Evolutionary conservation across 805 yeast species (phyloP).

Genomic region (Saccharomycopsis sp.): DNA sequence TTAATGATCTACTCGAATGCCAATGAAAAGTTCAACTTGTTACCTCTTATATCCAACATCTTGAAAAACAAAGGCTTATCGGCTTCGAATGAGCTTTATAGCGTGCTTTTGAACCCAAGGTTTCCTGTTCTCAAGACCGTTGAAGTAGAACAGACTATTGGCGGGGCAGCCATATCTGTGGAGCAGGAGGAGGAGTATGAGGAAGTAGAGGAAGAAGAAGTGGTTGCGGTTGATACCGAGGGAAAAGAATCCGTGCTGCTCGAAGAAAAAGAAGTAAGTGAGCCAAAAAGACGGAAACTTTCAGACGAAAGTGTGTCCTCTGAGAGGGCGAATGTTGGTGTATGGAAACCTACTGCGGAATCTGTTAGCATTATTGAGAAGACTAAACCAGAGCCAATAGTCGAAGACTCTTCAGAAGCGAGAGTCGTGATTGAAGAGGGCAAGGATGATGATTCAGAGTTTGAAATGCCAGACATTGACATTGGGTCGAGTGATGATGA

Average conservation of each 20-base stretch:
- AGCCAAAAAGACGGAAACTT: not conserved
- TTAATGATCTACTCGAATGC: constrained; percentile 64
- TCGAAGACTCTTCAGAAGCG: not conserved
- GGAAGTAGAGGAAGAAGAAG: constrained; percentile 28
- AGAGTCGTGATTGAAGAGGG: constrained; percentile 1
- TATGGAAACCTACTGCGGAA: not conserved
- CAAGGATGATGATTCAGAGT: constrained; percentile 15
- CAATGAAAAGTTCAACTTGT: constrained; percentile 50
- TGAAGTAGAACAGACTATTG: constrained; percentile 13
- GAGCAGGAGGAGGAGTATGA: constrained; percentile 23
- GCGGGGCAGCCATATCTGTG: constrained; percentile 25
- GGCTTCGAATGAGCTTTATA: constrained; percentile 32
- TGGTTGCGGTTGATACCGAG: not conserved
- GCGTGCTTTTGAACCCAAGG: constrained; percentile 67
- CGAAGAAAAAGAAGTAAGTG: not conserved
- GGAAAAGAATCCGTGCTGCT: not conserved
- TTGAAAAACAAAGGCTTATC: constrained; percentile 26
- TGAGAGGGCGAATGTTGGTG: not conserved
- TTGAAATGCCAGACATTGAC: constrained; percentile 20
- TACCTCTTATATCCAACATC: constrained; percentile 61
- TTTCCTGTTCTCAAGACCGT: constrained; percentile 46
- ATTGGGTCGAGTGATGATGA: constrained; percentile 20
- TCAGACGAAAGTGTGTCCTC: not conserved
- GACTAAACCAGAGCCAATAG: not conserved
- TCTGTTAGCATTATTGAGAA: not conserved